phyloP scores from a whole-genome alignment of 345 rosid species.

The Gossypium bickii region DNA sequence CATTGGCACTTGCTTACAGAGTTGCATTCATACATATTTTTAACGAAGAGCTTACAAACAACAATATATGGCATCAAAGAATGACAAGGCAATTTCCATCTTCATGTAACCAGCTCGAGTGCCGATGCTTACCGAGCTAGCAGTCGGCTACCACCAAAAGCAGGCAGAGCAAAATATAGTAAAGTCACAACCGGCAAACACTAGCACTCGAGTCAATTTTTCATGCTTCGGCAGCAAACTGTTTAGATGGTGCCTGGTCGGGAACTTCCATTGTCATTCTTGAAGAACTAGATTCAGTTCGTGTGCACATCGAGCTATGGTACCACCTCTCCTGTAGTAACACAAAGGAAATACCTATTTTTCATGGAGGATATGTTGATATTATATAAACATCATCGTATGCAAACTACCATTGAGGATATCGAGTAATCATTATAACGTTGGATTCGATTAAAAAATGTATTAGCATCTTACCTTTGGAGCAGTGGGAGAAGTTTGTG shows the following conservation, averaged over 20 bases:
- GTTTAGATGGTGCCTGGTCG: background rate
- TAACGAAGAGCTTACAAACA: background rate
- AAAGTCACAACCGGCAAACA: background rate
- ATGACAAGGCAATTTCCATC: constrained; percentile 10
- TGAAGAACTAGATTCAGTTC: constrained; percentile 83
- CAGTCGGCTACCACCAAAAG: background rate
- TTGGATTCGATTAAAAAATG: background rate
- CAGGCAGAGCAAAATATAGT: constrained; percentile 2
- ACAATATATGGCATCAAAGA: constrained; percentile 8
- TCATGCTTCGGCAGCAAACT: background rate
- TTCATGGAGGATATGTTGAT: background rate
- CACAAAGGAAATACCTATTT: background rate
- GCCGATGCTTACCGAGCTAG: constrained; percentile 3
- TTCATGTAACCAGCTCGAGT: background rate
- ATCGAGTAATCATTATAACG: background rate
- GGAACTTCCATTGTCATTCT: constrained; percentile 31
- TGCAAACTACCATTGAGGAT: background rate
- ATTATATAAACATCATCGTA: background rate
- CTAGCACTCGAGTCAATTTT: constrained; percentile 2
- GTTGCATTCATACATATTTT: background rate
- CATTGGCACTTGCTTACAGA: constrained; percentile 9
- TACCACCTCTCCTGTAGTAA: constrained; percentile 70
- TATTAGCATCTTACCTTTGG: constrained; percentile 38
- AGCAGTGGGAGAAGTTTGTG: constrained; percentile 65
- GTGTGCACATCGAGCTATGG: constrained; percentile 55